phyloP scores from a whole-genome alignment of 306 rosid species.

The Lathyrus sativus region DNA sequence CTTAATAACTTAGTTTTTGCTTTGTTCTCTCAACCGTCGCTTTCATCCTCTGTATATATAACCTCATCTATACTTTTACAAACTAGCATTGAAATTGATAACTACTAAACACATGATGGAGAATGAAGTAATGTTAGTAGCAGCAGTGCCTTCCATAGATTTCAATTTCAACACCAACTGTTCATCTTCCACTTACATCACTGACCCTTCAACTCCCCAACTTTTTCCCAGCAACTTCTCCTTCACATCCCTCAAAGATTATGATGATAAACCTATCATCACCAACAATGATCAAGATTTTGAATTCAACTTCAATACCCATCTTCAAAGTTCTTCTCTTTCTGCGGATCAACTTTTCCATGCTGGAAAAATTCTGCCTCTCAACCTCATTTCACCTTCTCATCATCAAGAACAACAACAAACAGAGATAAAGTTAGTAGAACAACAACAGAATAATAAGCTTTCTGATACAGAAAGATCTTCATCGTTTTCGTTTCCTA shows the following conservation, averaged over 20 bases:
- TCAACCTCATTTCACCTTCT: conserved; percentile 36
- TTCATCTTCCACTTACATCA: conserved; percentile 79
- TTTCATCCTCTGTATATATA: conserved; percentile 5
- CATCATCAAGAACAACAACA: background rate
- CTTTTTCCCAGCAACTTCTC: conserved; percentile 58
- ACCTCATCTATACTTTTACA: conserved; percentile 13
- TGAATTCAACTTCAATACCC: conserved; percentile 62
- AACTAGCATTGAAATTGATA: conserved; percentile 11
- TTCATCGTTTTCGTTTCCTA: conserved; percentile 16
- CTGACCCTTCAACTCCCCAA: conserved; percentile 78
- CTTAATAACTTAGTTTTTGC: background rate
- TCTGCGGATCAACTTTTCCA: conserved; percentile 80
- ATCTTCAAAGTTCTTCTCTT: conserved; percentile 50
- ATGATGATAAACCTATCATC: conserved; percentile 37
- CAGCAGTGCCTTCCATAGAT: conserved; percentile 43
- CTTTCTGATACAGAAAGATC: conserved; percentile 43
- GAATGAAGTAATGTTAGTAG: conserved; percentile 41
- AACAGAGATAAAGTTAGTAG: background rate
- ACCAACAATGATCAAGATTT: conserved; percentile 43
- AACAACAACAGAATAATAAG: conserved; percentile 12
- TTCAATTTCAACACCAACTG: conserved; percentile 67
- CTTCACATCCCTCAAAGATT: conserved; percentile 49
- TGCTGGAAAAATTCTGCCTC: conserved; percentile 68
- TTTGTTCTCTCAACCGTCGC: background rate
- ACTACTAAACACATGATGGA: conserved; percentile 21